These are phyloP conservation scores for Malbranchea zuffiana DNA, from an alignment of 2,329 filamentous ascomycete genomes.

Conservation along the genomic window DNA sequence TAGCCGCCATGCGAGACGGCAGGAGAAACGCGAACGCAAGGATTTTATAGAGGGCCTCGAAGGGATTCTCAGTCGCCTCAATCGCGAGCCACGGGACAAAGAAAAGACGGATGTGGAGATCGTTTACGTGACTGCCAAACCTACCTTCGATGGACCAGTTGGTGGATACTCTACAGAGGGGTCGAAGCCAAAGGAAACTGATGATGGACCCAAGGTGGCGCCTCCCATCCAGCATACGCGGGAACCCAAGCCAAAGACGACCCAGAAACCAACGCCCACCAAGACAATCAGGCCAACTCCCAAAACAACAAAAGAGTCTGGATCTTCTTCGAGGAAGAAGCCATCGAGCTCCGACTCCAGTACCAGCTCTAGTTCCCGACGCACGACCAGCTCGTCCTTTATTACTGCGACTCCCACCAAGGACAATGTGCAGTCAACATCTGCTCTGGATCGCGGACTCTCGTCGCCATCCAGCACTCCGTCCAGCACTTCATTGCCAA, in stretches of 20 bases:
- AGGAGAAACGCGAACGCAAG: slow-evolving; percentile 3
- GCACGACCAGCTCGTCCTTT: no score
- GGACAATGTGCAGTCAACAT: no score
- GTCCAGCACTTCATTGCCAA: slow-evolving; percentile 16
- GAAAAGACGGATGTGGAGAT: slow-evolving; percentile 18
- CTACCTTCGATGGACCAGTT: slow-evolving; percentile 43
- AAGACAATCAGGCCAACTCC: slow-evolving; percentile 3
- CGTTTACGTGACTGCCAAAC: slow-evolving; percentile 43
- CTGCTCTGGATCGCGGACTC: no score
- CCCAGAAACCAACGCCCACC: slow-evolving; percentile 14
- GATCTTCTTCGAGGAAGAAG: no score
- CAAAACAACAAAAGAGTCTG: slow-evolving; percentile 7
- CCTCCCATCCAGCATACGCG: slow-evolving; percentile 20
- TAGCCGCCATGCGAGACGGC: slow-evolving; percentile 9
- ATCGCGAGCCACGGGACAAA: slow-evolving; percentile 2
- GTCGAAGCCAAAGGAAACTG: slow-evolving; percentile 6
- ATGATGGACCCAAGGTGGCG: slow-evolving; percentile 19
- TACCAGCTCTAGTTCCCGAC: no score
- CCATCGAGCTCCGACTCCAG: no score
- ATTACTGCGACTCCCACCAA: no score
- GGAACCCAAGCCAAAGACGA: slow-evolving; percentile 12
- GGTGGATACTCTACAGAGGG: slow-evolving; percentile 38
- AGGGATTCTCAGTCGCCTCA: slow-evolving; percentile 1
- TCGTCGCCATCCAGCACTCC: slow-evolving; percentile 3
- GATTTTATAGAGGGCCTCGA: slow-evolving; percentile 6